Percentiles rank a stretch among this genome's conserved stretches.
These are phyloP conservation scores for Pontederia crassipes DNA, from an alignment of 176 grass and related monocot species.

Conservation along the genomic window DNA sequence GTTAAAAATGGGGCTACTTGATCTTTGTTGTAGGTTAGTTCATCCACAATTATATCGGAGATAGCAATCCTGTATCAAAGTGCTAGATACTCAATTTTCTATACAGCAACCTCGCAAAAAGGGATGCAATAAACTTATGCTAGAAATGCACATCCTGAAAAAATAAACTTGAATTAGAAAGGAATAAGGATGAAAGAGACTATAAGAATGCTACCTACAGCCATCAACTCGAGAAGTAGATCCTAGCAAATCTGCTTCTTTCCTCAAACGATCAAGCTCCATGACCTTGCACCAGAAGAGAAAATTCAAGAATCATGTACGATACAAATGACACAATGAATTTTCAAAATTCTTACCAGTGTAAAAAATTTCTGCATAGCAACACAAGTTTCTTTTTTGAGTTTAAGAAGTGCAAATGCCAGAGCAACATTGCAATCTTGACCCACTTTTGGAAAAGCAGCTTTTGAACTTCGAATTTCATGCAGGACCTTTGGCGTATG, in stretches of 20 bases:
- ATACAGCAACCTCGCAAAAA: too few species aligned
- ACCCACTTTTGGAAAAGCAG: constrained; percentile 26
- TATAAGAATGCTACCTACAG: constrained; percentile 33
- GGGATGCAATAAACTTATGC: not conserved
- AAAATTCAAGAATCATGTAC: not conserved
- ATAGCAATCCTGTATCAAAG: constrained; percentile 50
- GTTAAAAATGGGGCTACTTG: constrained; percentile 58
- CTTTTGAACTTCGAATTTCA: constrained; percentile 29
- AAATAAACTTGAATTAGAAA: not conserved
- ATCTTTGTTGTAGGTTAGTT: constrained; percentile 65
- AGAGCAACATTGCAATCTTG: constrained; percentile 38
- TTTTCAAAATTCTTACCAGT: constrained; percentile 43
- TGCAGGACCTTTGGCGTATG: constrained; percentile 24
- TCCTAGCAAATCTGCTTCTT: constrained; percentile 64
- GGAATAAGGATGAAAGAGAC: not conserved
- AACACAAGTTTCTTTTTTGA: constrained; percentile 38
- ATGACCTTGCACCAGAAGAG: constrained; percentile 44
- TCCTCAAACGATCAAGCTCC: constrained; percentile 60
- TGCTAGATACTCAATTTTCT: constrained; percentile 7
- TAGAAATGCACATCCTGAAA: not conserved
- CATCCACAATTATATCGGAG: constrained; percentile 85
- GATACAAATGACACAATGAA: not conserved
- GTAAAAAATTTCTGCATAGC: constrained; percentile 55
- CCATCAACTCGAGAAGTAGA: constrained; percentile 69
- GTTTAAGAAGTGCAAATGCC: constrained; percentile 37